Percentiles rank a stretch among this genome's conserved stretches.
phyloP scores from a whole-genome alignment of 1,284 basidiomycete species.

The Sanguinoderma infundibulare region DNA sequence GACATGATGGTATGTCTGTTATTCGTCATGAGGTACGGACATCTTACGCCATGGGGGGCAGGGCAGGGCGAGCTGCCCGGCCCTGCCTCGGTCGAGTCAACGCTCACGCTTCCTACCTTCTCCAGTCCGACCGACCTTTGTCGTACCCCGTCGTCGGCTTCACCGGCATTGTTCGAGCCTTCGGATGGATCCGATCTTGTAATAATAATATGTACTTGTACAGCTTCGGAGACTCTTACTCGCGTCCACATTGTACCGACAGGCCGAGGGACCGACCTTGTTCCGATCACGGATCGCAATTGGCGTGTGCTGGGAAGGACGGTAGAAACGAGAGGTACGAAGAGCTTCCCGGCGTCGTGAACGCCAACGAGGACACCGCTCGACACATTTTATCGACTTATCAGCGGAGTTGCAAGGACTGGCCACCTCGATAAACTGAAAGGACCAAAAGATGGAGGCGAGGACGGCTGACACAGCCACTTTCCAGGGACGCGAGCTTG shows the following conservation, averaged over 20 bases:
- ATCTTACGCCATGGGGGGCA: not conserved
- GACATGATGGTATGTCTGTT: not conserved
- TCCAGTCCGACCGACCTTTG: not conserved
- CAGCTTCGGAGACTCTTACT: not conserved
- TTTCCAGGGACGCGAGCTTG: too few species aligned
- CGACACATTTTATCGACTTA: not conserved
- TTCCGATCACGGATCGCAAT: not conserved
- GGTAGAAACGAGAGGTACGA: too few species aligned
- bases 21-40: not conserved
- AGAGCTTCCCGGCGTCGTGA: too few species aligned
- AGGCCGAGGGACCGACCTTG: not conserved
- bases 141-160: not conserved
- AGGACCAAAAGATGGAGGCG: not conserved
- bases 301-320: too few species aligned
- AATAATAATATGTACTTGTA: conserved; percentile 23
- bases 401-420: not conserved
- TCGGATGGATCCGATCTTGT: not conserved
- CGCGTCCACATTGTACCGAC: not conserved
- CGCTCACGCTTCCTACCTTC: not conserved
- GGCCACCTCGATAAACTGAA: not conserved
- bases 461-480: not conserved
- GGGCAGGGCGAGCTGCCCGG: not conserved
- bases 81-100: not conserved
- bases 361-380: too few species aligned
- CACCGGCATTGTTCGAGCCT: not conserved